These are phyloP conservation scores for Russula sp. DNA, from an alignment of 768 basidiomycete genomes.

Conservation along the genomic window DNA sequence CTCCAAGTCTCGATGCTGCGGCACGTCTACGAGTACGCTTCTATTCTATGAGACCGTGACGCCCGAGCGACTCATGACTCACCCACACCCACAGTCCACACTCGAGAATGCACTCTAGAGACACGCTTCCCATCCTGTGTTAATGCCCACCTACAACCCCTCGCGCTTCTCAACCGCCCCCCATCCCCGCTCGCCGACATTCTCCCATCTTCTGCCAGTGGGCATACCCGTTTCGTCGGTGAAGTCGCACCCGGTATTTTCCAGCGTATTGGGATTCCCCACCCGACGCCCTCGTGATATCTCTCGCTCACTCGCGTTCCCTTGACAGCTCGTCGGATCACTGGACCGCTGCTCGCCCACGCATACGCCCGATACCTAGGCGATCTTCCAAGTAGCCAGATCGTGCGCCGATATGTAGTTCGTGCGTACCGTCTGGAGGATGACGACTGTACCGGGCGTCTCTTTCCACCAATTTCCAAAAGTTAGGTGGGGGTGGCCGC, in stretches of 20 bases:
- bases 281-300: conserved; percentile 53
- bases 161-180: conserved; percentile 49
- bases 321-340: conserved; percentile 43
- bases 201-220: conserved; percentile 43
- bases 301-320: conserved; percentile 22
- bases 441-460: conserved; percentile 48
- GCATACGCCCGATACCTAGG: conserved; percentile 81
- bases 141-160: conserved; percentile 59
- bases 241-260: conserved; percentile 51
- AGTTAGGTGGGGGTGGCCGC: conserved; percentile 40
- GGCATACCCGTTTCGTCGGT: conserved; percentile 45
- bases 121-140: conserved; percentile 40
- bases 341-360: conserved; percentile 60
- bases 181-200: neutral
- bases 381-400: conserved; percentile 74
- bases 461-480: conserved; percentile 64
- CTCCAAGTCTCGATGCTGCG: neutral
- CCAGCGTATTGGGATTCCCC: conserved; percentile 38
- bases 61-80: conserved; percentile 34
- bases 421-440: conserved; percentile 58
- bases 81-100: conserved; percentile 37
- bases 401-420: conserved; percentile 53
- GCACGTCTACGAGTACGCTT: neutral
- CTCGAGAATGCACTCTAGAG: conserved; percentile 35
- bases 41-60: neutral